Base-by-base conservation (phyloP, 352 stramenopile species). In the Phytopythium litorale region DNA sequence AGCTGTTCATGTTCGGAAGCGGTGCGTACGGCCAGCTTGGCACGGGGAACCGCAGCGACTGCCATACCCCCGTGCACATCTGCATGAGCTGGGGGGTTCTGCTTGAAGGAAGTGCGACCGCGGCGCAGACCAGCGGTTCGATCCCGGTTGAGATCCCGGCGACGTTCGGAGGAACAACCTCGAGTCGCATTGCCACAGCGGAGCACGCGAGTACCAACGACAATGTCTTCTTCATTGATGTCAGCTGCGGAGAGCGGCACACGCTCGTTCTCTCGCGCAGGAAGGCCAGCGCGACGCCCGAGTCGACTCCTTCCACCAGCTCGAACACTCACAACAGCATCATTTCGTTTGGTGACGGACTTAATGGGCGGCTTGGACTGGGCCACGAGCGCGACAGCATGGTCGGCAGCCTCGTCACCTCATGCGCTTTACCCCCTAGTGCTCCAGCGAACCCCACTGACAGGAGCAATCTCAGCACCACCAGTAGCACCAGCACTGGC, bases 161-260 rank as follows among this genome's bases (percentile, higher is more conserved):
- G 19, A 30, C 25, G 13, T 12, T n/a, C 19, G 48, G 28, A n/a
- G 13, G 37, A 52, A 21, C 33, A 30, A 15, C 38, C n/a, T 19
- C 4, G 21, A 38, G 13, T 28, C 18, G 32, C n/a, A 16, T 19
- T 16, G 35, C 35, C 21, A 55, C 7, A 15, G 32, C 62, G 2
- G 43, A 62, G 7, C n/a, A 30, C 6, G 62, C 62, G 2, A 59
- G 66, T 45, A 56, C 67, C 7, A 62, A 77, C 13, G 67, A 85
- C 32, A 59, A 67, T 0, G 72, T 89, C 16, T 50, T 66, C n/a
- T 91, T 89, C 57, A 70, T 62, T 3, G 79, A 88, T 37, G 64
- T 92, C 18, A 90, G 78, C 58, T 92, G 82, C 30, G 82, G 78
- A 15, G 82, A 90, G 38, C 76, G 82, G 3, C 82, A 92, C 59